These are phyloP conservation scores for Aspergillus pseudonomiae DNA, from an alignment of 2,329 filamentous ascomycete genomes.

Conservation along the genomic window DNA sequence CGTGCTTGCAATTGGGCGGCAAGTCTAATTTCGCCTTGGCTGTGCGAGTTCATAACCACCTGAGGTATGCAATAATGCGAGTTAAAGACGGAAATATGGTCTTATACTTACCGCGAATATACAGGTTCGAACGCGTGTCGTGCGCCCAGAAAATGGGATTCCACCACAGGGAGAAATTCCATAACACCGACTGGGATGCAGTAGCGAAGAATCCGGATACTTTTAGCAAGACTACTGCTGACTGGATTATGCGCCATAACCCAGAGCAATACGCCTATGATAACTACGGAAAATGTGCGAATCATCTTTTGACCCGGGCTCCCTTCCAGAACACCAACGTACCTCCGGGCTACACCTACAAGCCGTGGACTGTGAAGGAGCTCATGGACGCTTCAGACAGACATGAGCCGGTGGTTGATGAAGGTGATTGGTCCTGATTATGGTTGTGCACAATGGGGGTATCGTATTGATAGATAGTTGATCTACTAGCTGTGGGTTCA, in stretches of 20 bases:
- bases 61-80: conserved; percentile 32
- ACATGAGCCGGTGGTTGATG: background rate
- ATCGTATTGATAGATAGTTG: too few species aligned
- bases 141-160: conserved; percentile 55
- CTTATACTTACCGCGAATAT: background rate
- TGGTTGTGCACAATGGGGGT: background rate
- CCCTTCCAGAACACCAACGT: conserved; percentile 51
- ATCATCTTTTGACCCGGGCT: conserved; percentile 33
- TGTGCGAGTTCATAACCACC: conserved; percentile 19
- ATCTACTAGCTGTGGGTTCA: too few species aligned
- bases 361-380: conserved; percentile 47
- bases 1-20: conserved; percentile 41
- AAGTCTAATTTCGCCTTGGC: conserved; percentile 37
- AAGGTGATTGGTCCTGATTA: background rate
- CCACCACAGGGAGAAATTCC: conserved; percentile 39
- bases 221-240: conserved; percentile 5
- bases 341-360: conserved; percentile 46
- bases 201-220: conserved; percentile 11
- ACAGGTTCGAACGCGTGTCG: conserved; percentile 41
- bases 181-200: conserved; percentile 14
- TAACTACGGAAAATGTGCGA: conserved; percentile 10
- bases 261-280: conserved; percentile 19
- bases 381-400: conserved; percentile 33
- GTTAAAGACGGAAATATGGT: fast-evolving
- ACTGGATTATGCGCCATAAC: conserved; percentile 18